A percentile compares a stretch with the other conserved stretches of the same genome.
phyloP scores from a whole-genome alignment of 805 yeast genomes.

The Saturnispora serradocipensis region DNA sequence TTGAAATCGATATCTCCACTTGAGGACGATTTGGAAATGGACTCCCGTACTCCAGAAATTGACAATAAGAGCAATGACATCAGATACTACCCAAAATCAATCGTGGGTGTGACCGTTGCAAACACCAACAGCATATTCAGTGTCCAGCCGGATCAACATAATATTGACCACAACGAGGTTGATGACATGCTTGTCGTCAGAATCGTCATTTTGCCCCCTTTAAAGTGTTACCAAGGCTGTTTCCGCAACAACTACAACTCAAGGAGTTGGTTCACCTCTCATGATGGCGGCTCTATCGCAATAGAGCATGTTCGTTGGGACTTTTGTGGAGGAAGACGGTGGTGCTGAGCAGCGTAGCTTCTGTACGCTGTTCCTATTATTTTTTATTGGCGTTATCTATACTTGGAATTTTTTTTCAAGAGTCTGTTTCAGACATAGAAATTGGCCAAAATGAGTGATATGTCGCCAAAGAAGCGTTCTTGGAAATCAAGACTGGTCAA shows the following conservation, averaged over 20 bases:
- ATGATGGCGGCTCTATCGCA: constrained; percentile 72
- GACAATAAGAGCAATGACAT: constrained; percentile 1
- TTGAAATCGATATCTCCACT: constrained; percentile 31
- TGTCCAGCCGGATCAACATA: constrained; percentile 21
- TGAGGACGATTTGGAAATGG: neutral
- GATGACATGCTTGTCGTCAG: constrained; percentile 49
- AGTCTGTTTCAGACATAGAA: neutral
- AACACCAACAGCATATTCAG: constrained; percentile 26
- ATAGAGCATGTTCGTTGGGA: constrained; percentile 50
- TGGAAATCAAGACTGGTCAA: constrained; percentile 17
- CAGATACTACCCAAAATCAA: constrained; percentile 14
- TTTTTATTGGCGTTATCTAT: neutral
- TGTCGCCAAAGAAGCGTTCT: neutral
- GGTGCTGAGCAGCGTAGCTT: neutral
- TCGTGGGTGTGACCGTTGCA: constrained; percentile 31
- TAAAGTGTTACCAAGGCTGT: constrained; percentile 56
- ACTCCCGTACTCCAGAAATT: neutral
- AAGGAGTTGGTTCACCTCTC: constrained; percentile 59
- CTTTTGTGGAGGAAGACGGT: constrained; percentile 6
- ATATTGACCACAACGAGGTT: constrained; percentile 20
- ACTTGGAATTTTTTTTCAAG: neutral
- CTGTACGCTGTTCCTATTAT: neutral
- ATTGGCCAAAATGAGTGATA: neutral
- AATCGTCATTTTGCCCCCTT: constrained; percentile 55
- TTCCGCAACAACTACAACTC: constrained; percentile 64